These are phyloP conservation scores for Moricandia arvensis DNA, from an alignment of 345 rosid species.

Conservation along the genomic window DNA sequence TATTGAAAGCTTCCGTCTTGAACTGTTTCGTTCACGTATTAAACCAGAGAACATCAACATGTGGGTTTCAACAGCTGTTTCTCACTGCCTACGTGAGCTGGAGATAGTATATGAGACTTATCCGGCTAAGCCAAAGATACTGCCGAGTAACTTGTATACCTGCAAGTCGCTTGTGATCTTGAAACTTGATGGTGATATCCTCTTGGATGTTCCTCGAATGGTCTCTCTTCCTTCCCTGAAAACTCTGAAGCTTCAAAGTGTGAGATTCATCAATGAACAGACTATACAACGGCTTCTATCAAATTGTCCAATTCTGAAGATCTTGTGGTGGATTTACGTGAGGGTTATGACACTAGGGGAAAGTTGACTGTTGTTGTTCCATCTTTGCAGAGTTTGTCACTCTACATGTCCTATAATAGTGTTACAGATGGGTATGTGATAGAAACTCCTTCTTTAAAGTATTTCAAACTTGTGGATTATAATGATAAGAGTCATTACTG, in stretches of 20 bases:
- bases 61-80: background rate
- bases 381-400: background rate
- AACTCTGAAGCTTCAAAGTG: background rate
- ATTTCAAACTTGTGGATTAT: background rate
- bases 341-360: too few relatives aligned
- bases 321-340: background rate
- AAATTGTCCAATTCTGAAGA: background rate
- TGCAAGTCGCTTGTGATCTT: background rate
- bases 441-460: background rate
- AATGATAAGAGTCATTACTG: background rate
- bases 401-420: background rate
- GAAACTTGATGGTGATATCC: background rate
- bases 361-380: background rate
- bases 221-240: background rate
- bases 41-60: background rate
- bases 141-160: background rate
- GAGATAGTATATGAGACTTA: background rate
- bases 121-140: background rate
- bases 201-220: background rate
- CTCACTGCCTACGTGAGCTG: background rate
- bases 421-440: background rate
- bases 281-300: background rate
- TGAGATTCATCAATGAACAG: background rate
- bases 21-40: background rate
- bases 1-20: background rate